Evolutionary conservation across 768 basidiomycete species (phyloP), one percentile per base, ranked within the genome.

Genomic region (Russula vinacea): DNA sequence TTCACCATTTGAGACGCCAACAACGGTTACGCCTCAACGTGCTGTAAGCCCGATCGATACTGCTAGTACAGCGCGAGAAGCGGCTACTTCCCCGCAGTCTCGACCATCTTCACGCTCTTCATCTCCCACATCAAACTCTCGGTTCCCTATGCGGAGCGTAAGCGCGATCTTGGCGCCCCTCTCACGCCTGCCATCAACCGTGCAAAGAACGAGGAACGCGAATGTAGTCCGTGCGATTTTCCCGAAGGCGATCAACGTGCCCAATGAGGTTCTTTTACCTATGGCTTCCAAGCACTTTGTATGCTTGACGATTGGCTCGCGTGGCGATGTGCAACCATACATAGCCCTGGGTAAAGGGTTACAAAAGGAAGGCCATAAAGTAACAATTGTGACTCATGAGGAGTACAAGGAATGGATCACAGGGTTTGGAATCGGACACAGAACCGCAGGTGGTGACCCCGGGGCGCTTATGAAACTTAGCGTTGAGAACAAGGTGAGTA

Each of bases 391-490:
- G 14, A 82, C 81, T 9, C 81, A 82, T 71, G 74, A 77, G 68
- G 74, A 77, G 72, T 80, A 79, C 71, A 80, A 80, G 67, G 73
- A 69, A 1, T 88, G 86, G 86, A 75, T 88, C 35, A 78, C 79
- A 62, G 79, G 82, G 8, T 88, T 84, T 70, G 84, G 82, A 4
- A 77, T 89, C 61, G 75, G 73, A 42, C 84, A 86, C 72, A 78
- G 85, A 32, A 79, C 80, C 40, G 85, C 86, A 17, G 87, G 87
- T 2, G 87, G 86, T 7, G 87, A 89, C 73, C 86, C 87, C 0
- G 85, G 83, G 0, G 82, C 83, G 2, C 70, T 88, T 71, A 88
- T 88, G 86, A 85, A 86, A 69, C 76, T 88, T 5, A 80, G 77
- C 62, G 78, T 79, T 3, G 81, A 81, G 68, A 76, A 78, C 65